Conservation (phyloP, 768 basidiomycete genomes). For the Pleurotus pulmonarius region DNA sequence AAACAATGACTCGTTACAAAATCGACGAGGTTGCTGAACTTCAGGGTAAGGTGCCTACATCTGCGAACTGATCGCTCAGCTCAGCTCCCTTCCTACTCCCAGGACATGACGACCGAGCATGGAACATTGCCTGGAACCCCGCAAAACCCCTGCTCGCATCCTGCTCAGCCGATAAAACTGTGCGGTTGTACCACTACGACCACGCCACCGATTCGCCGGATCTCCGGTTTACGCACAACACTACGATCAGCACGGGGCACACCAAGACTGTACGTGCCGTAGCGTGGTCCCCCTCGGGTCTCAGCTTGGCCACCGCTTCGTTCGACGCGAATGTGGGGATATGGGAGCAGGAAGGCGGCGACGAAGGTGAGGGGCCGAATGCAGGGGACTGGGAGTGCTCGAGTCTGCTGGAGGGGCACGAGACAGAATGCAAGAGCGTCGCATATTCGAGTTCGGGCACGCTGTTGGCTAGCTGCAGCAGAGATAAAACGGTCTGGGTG, state of each 20-base stretch:
- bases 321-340: constrained; percentile 92
- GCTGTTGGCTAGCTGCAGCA: constrained; percentile 87
- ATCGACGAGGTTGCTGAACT: neutral
- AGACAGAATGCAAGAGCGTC: constrained; percentile 93
- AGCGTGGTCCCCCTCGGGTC: constrained; percentile 88
- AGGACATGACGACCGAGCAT: constrained; percentile 84
- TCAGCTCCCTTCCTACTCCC: neutral
- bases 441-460: constrained; percentile 77
- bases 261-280: constrained; percentile 82
- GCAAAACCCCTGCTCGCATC: constrained; percentile 78
- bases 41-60: neutral
- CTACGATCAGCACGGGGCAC: constrained; percentile 81
- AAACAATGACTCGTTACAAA: neutral
- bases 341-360: constrained; percentile 69
- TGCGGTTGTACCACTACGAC: constrained; percentile 77
- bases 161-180: constrained; percentile 92
- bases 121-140: constrained; percentile 90
- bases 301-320: constrained; percentile 84
- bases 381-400: constrained; percentile 83
- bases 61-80: neutral
- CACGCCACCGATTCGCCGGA: constrained; percentile 21
- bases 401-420: constrained; percentile 87
- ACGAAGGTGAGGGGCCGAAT: constrained; percentile 25
- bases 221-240: constrained; percentile 46
- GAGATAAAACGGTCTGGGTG: constrained; percentile 98